Percentiles rank a stretch among this genome's conserved stretches.
Evolutionary conservation across 1,284 basidiomycete species (phyloP).

Genomic region (Ganoderma resinaceum): DNA sequence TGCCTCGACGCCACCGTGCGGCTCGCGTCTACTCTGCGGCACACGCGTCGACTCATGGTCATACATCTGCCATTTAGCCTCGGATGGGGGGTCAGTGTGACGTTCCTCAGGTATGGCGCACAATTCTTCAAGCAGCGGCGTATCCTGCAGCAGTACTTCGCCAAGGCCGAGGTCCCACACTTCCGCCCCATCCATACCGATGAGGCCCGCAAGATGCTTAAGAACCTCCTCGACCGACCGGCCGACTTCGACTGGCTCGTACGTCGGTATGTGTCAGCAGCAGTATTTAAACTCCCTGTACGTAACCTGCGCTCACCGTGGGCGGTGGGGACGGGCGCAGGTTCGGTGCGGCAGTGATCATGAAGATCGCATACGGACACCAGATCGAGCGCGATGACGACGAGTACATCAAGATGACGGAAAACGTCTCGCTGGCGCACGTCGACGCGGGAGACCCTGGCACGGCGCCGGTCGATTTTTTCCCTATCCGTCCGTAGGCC

Average conservation of each 20-base stretch:
- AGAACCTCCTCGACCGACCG: slow-evolving; percentile 30
- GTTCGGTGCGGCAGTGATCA: slow-evolving; percentile 30
- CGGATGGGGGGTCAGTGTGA: slow-evolving; percentile 30
- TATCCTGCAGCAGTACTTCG: slow-evolving; percentile 36
- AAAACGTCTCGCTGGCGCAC: slow-evolving; percentile 28
- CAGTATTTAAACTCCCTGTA: background rate
- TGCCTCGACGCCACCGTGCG: slow-evolving; percentile 10
- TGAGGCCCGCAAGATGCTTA: slow-evolving; percentile 33
- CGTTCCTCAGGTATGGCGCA: slow-evolving; percentile 30
- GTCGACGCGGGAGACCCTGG: slow-evolving; percentile 29
- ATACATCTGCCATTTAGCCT: slow-evolving; percentile 15
- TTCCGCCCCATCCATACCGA: slow-evolving; percentile 34
- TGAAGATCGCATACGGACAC: slow-evolving; percentile 39
- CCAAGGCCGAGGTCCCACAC: slow-evolving; percentile 27
- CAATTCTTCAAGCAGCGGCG: slow-evolving; percentile 39
- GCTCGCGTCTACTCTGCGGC: slow-evolving; percentile 9
- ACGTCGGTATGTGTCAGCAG: slow-evolving; percentile 22
- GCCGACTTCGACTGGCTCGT: slow-evolving; percentile 34
- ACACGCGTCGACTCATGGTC: slow-evolving; percentile 3
- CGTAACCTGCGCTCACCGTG: slow-evolving; percentile 10
- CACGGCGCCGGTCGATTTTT: slow-evolving; percentile 31
- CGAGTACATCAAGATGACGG: slow-evolving; percentile 32
- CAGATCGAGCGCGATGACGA: slow-evolving; percentile 32
- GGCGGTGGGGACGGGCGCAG: slow-evolving; percentile 15
- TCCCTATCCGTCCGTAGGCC: slow-evolving; percentile 30